Percentiles rank a stretch among this genome's conserved stretches.
phyloP scores from a whole-genome alignment of 2,329 filamentous ascomycete species.

The Gyromitra esculenta region DNA sequence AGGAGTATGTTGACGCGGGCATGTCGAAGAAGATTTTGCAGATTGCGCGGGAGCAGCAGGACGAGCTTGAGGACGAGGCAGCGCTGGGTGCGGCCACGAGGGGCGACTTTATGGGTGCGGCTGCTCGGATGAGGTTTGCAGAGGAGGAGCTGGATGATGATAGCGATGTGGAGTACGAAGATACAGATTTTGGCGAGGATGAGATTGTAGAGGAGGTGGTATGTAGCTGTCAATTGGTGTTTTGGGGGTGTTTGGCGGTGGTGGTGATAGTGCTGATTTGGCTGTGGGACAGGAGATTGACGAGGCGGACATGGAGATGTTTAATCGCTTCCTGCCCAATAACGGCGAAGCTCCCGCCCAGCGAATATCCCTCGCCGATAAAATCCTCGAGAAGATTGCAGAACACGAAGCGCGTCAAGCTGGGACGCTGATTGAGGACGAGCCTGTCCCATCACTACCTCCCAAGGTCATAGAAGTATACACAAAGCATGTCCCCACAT shows the following conservation, averaged over 20 bases:
- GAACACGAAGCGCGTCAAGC: constrained; percentile 79
- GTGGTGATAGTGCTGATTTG: constrained; percentile 19
- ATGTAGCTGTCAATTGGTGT: constrained; percentile 58
- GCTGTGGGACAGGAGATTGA: constrained; percentile 74
- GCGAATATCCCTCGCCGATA: constrained; percentile 83
- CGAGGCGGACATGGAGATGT: constrained; percentile 86
- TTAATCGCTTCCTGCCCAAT: constrained; percentile 85
- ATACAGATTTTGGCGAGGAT: constrained; percentile 68
- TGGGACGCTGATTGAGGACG: constrained; percentile 60
- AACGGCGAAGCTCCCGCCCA: constrained; percentile 75
- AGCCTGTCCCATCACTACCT: constrained; percentile 86
- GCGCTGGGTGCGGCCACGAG: constrained; percentile 63
- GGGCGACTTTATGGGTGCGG: constrained; percentile 62
- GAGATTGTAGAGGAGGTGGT: constrained; percentile 64
- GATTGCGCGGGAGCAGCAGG: constrained; percentile 76
- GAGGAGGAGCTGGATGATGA: constrained; percentile 72
- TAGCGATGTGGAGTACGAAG: constrained; percentile 64
- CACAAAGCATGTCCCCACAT: constrained; percentile 71
- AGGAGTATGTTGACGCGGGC: constrained; percentile 84
- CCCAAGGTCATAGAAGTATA: constrained; percentile 95
- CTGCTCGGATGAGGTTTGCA: constrained; percentile 74
- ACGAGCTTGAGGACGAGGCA: constrained; percentile 77
- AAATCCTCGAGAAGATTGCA: constrained; percentile 94
- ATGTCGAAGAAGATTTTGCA: constrained; percentile 87
- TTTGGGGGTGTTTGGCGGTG: background rate